Percentiles rank a stretch among this genome's conserved stretches.
Evolutionary conservation across 257 asterid species (phyloP).

Genomic region (Solanum clarkiae): DNA sequence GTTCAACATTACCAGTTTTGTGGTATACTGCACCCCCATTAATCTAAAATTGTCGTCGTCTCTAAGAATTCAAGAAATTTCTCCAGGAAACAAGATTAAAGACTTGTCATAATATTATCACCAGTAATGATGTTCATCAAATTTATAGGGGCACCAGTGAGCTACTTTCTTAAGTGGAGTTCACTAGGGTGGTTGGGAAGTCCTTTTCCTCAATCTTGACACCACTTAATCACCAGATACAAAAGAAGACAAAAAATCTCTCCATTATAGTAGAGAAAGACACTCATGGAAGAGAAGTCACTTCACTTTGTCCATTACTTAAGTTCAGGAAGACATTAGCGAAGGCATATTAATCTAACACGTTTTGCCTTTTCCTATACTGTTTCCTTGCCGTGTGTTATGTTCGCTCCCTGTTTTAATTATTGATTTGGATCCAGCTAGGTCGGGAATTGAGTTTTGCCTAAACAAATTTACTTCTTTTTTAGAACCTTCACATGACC

Average conservation of each 20-base stretch:
- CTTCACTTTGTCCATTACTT: neutral
- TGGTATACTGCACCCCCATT: neutral
- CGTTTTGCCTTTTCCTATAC: neutral
- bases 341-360: neutral
- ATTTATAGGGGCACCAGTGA: neutral
- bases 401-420: neutral
- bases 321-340: neutral
- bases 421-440: neutral
- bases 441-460: neutral
- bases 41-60: neutral
- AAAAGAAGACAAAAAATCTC: neutral
- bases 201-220: neutral
- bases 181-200: neutral
- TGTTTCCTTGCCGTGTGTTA: neutral
- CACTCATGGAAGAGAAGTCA: neutral
- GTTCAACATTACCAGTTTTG: neutral
- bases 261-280: neutral
- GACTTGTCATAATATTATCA: neutral
- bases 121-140: neutral
- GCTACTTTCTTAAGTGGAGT: neutral
- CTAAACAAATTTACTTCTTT: neutral
- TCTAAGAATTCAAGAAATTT: neutral
- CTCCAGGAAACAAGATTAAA: neutral
- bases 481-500: neutral
- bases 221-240: neutral